Evolutionary conservation across 345 rosid genomes (phyloP), one percentile per base, ranked within the genome.

Genomic region (Aurinia saxatilis): DNA sequence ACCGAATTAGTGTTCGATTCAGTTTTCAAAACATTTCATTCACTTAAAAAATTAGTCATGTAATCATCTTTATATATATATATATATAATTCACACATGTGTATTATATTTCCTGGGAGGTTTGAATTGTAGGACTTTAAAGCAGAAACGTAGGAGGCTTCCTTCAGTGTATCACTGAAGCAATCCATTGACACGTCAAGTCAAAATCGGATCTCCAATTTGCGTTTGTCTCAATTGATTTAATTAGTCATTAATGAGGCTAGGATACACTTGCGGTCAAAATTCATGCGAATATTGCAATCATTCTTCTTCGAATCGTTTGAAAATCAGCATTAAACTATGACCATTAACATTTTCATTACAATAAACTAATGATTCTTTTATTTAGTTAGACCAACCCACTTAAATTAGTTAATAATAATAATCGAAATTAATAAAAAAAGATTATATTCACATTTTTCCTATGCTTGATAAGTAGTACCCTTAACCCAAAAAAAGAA

Each of bases 181-280:
- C n/a, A 68, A 60, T 51, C 39, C 39, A 51, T 68, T 60, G 67
- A 60, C 61, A 51, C 66, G 49, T 44, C 55, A 51, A 35, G 61
- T 60, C 73, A 44, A 68, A n/a, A 68, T 60, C 61, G 61, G 73
- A 59, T 68, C 60, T 68, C 37, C 60, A 15, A n/a, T 50, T 23
- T 25, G 48, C 60, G 50, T 68, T 60, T 51, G 67, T 50, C 65
- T 23, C 17, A 11, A 49, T 57, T 57, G 47, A 14, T 30, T 11
- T 49, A 23, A 23, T 23, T 23, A 13, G 47, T 44, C 41, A 46
- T 47, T 34, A 12, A 56, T 59, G n/a, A 42, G 47, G 53, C n/a
- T 50, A 50, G 53, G 53, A 59, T 59, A 40, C 53, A 68, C 54
- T 60, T 60, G 39, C 21, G 60, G 55, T 52, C 61, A 68, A 68